Evolutionary conservation across 257 asterid species (phyloP), one percentile per base, ranked within the genome.

Genomic region (Thymus mandschuricus): DNA sequence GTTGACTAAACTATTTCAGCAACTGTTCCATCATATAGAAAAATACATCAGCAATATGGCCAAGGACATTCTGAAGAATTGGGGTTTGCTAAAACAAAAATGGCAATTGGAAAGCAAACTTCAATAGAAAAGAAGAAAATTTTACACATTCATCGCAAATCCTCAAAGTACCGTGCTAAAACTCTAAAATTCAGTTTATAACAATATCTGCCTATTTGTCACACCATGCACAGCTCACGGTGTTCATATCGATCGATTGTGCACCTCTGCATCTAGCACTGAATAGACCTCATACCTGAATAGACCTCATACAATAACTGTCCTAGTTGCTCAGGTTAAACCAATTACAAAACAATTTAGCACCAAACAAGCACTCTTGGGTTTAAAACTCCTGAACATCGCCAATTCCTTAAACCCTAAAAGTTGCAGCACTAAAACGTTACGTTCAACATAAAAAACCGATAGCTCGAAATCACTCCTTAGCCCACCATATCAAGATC

Each of bases 21-120:
- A 71, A 62, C 87, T 80, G 72, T 5, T 69, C 75, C 64, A 70
- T 13, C 2, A n/a, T 44, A 54, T 38, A 66, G 50, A 6, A 21
- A 57, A 54, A 54, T 29, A 21, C 12, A 55, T 56, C 76, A 75
- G 51, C 27, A 48, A 30, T 21, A 33, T 60, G 56, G 75, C 48
- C 30, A 60, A 40, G 50, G 43, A 27, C 27, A 66, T 41, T 52
- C 10, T 27, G 10, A 7, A 41, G 35, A 28, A 59, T 30, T 45
- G 44, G 8, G 41, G 7, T 38, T 38, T 38, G 41, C 41, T 5
- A 38, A 38, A 46, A 58, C 13, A 34, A 8, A 38, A 35, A 60
- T n/a, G 46, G 4, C 40, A 5, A 50, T 66, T 54, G 33, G 33
- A 55, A 56, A 55, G 10, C 43, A n/a, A 76, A 34, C 21, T 35